Evolutionary conservation across 768 basidiomycete species (phyloP).

Genomic region (Pisolithus marmoratus): DNA sequence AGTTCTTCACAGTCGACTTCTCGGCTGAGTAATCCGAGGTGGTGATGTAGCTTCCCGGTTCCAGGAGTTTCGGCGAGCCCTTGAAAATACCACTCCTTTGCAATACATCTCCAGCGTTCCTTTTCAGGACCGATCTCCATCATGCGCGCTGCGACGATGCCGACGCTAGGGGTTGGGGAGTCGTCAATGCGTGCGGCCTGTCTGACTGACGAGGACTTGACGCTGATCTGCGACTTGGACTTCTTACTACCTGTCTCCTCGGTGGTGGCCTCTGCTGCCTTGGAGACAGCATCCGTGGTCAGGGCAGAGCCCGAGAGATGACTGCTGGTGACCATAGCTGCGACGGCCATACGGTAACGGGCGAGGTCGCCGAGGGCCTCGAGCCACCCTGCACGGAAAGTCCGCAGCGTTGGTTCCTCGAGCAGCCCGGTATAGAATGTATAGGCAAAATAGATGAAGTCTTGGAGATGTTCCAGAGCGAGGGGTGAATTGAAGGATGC

Average conservation of each 20-base stretch:
- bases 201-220: constrained; percentile 36
- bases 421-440: constrained; percentile 86
- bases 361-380: constrained; percentile 97
- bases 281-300: constrained; percentile 52
- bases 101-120: constrained; percentile 86
- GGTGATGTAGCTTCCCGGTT: constrained; percentile 92
- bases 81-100: constrained; percentile 87
- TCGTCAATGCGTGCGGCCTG: constrained; percentile 56
- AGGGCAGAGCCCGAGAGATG: constrained; percentile 39
- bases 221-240: constrained; percentile 28
- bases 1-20: constrained; percentile 81
- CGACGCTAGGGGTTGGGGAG: constrained; percentile 73
- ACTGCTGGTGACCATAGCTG: constrained; percentile 65
- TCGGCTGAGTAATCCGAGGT: constrained; percentile 81
- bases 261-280: constrained; percentile 32
- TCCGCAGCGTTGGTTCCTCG: constrained; percentile 67
- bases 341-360: constrained; percentile 92
- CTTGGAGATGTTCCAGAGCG: constrained; percentile 88
- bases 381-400: constrained; percentile 83
- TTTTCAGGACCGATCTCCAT: constrained; percentile 88
- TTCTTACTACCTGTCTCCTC: constrained; percentile 24
- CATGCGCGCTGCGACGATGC: constrained; percentile 72
- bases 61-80: constrained; percentile 88
- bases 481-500: constrained; percentile 59
- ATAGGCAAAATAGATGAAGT: constrained; percentile 94